These are phyloP conservation scores for Kurtzmaniella quercitrusa DNA, from an alignment of 1,139 yeast species.

Conservation along the genomic window DNA sequence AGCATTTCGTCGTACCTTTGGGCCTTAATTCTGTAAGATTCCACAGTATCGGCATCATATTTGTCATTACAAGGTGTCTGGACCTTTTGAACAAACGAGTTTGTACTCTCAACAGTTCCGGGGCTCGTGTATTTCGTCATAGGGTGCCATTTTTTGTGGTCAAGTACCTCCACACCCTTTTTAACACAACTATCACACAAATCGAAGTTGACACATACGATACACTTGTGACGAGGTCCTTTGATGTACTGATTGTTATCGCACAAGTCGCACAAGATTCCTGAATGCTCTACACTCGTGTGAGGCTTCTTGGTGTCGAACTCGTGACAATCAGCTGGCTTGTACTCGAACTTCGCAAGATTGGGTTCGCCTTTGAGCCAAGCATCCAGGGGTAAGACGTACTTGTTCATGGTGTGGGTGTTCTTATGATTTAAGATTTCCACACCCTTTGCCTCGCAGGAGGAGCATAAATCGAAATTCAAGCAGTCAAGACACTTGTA, in stretches of 20 bases:
- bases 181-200: slow-evolving; percentile 51
- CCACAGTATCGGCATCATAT: background rate
- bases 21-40: background rate
- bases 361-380: background rate
- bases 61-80: background rate
- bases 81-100: background rate
- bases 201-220: slow-evolving; percentile 53
- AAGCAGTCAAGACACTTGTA: slow-evolving; percentile 53
- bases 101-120: background rate
- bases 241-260: slow-evolving; percentile 28
- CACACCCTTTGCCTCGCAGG: slow-evolving; percentile 35
- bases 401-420: slow-evolving; percentile 31
- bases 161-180: slow-evolving; percentile 14
- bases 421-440: slow-evolving; percentile 21
- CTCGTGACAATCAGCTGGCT: background rate
- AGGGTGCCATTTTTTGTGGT: slow-evolving; percentile 28
- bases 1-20: background rate
- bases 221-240: slow-evolving; percentile 54
- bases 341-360: background rate
- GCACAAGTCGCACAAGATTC: slow-evolving; percentile 44
- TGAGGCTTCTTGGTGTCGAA: too few relatives aligned
- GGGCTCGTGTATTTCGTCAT: slow-evolving; percentile 21
- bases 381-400: slow-evolving; percentile 16
- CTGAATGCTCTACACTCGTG: slow-evolving; percentile 15
- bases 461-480: slow-evolving; percentile 54